A percentile compares a stretch with the other conserved stretches of the same genome.
Conservation (phyloP, 148 eudicot genomes). For the Silene conica region DNA sequence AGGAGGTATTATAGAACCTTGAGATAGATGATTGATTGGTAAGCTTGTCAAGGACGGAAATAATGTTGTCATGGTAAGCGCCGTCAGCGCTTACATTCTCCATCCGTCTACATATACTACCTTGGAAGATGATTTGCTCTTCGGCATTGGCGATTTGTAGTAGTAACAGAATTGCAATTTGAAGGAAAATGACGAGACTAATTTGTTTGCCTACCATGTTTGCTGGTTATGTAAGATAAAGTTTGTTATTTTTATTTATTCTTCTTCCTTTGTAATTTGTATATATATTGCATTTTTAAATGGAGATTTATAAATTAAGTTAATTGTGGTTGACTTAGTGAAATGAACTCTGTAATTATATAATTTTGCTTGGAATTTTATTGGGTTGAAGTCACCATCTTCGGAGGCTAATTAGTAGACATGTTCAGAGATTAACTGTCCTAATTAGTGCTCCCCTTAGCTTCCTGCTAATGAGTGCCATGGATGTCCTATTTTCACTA, state of each 20-base stretch:
- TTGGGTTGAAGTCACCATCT: no score
- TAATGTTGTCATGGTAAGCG: conserved; percentile 20
- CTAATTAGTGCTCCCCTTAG: neutral
- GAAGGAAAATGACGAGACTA: neutral
- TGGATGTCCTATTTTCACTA: conserved; percentile 1
- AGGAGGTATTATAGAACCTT: conserved; percentile 6
- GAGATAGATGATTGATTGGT: neutral
- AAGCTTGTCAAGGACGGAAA: conserved; percentile 9
- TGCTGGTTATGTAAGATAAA: neutral
- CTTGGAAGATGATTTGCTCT: conserved; percentile 1
- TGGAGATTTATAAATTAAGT: neutral
- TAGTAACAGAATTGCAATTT: neutral
- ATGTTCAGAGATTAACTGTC: neutral
- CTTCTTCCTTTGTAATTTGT: neutral
- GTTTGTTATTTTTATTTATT: neutral
- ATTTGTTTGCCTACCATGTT: neutral
- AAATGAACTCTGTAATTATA: neutral
- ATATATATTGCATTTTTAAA: neutral
- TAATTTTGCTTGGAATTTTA: no score
- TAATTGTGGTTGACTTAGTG: neutral
- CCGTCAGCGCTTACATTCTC: conserved; percentile 3
- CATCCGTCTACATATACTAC: neutral
- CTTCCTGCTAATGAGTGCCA: neutral
- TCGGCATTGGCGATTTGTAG: neutral
- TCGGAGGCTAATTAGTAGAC: neutral